Evolutionary conservation across 2,329 filamentous ascomycete species (phyloP), one percentile per base, ranked within the genome.

Genomic region (Fusarium kyushuense): DNA sequence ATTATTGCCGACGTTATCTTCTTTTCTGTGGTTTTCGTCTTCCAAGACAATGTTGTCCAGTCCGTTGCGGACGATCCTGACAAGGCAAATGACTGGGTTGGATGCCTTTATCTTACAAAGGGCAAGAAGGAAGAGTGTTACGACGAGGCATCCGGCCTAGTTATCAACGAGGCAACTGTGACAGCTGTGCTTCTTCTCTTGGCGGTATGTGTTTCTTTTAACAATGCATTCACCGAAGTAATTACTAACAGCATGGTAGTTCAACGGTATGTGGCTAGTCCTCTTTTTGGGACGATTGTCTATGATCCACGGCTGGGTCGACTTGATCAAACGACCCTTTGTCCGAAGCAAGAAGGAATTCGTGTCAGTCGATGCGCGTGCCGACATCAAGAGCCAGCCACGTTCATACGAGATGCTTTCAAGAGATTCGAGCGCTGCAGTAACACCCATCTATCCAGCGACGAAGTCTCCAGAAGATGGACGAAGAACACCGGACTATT

Each of bases 1-100:
- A 97, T 98, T 71, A 87, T 97, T 59, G 87, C 89, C 62, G 94
- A 98, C 76, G 93, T 98, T 65, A 89, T 97, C 74, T 97, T 97
- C 84, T 97, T 98, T 79, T 90, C 94, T 3, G 84, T 97, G 45
- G 87, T 97, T 55, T 98, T 98, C 76, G 90, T 98, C 48, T 92
- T 93, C 76, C 87, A 97, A 75, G 92, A 97, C 79, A 90, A 90
- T 72, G 86, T 91, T 23, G 86, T 92, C 14, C 81, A 87, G 53
- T 85, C 86, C 5, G 79, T 86, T 21, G 84, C 86, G 38, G 84
- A 88, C 35, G 74, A 90, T 54, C 81, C 82, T 1, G 67, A 30
- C 2, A 84, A 87, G 27, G 87, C 90, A 3, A 64, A 79, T 35
- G 83, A 85, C 5, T 98, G 93, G 92, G 77, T 96, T 2, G 13